Conservation (phyloP, 768 basidiomycete species). For the Pilatotrama ljubarskyi region DNA sequence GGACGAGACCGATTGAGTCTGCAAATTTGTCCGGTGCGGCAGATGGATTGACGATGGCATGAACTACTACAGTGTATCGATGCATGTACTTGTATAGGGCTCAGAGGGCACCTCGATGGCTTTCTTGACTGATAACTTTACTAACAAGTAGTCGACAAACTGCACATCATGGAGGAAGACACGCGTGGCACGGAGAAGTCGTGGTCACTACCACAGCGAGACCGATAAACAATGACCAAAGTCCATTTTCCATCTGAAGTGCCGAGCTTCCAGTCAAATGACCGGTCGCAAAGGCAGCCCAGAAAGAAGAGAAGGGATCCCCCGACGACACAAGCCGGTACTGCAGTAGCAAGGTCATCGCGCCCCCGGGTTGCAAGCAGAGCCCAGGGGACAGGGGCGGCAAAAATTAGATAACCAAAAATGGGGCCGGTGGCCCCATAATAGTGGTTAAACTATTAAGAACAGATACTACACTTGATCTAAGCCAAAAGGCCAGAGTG, state of each 20-base stretch:
- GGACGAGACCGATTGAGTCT: not conserved
- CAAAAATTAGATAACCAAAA: conserved; percentile 38
- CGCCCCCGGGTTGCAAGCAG: conserved; percentile 34
- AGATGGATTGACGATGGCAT: too few species aligned
- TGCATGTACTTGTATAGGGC: too few species aligned
- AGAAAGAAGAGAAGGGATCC: conserved; percentile 23
- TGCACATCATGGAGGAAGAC: too few species aligned
- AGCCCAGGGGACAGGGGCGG: conserved; percentile 33
- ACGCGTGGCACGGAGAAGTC: too few species aligned
- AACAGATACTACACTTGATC: conserved; percentile 81
- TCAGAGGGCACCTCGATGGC: too few species aligned
- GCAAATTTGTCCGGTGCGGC: too few species aligned
- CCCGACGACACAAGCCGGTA: conserved; percentile 35
- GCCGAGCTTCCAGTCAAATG: conserved; percentile 12
- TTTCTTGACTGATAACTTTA: too few species aligned
- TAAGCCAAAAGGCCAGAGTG: conserved; percentile 69
- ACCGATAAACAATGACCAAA: not conserved
- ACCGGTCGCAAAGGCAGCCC: conserved; percentile 7
- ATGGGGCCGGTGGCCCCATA: conserved; percentile 39
- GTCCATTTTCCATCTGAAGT: conserved; percentile 1
- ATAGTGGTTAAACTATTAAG: conserved; percentile 53
- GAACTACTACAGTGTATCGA: too few species aligned
- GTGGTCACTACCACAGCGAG: too few species aligned
- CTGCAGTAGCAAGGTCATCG: conserved; percentile 36
- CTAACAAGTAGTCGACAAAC: too few species aligned